Base-by-base conservation (phyloP, 192 early-diverging fungal species). In the Chytriomyces sp. region DNA sequence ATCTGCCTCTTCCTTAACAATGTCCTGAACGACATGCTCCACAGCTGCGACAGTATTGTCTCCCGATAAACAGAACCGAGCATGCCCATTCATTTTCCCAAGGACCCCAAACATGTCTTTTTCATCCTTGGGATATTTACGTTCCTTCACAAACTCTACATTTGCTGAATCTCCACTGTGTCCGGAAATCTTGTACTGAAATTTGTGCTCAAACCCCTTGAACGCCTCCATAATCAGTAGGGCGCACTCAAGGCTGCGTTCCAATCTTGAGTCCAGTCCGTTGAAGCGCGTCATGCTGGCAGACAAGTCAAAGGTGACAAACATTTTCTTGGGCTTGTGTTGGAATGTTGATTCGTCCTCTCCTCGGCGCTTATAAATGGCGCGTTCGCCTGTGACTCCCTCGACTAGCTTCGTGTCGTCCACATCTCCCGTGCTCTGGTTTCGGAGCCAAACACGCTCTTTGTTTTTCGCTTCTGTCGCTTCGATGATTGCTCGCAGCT, bases 351-450 rank as follows among this genome's bases (percentile, higher is more conserved):
- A 84, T 37, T 90, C 89, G 4, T 84, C 84, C 17, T 92, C 91
- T n/a, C 92, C 92, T 36, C 92, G 82, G 5, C 87, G 79, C 77
- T 93, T 93, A 77, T 92, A 93, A 60, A 93, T 92, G 36, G 87
- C 82, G 28, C 83, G 80, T 34, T 92, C 91, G 2, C 92, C 92
- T 5, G 90, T 91, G 10, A 93, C 58, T 25, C 91, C 92, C 72
- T 90, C 89, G 52, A 73, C 81, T 76, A 94, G 77, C 63, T 91
- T 93, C 0, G 86, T 87, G 67, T 93, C 92, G 59, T 93, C 92
- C 55, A 93, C 60, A 62, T 93, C 92, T 26, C 92, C 92, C 17
- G 89, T 87, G 31, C 83, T 86, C 71, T 93, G 90, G 72, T 91
- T 92, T 61, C 88, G 86, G 22, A 94, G 79, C 92, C 92, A 94